Evolutionary conservation across 2,329 filamentous ascomycete genomes (phyloP).

Genomic region (Pyricularia grisea): DNA sequence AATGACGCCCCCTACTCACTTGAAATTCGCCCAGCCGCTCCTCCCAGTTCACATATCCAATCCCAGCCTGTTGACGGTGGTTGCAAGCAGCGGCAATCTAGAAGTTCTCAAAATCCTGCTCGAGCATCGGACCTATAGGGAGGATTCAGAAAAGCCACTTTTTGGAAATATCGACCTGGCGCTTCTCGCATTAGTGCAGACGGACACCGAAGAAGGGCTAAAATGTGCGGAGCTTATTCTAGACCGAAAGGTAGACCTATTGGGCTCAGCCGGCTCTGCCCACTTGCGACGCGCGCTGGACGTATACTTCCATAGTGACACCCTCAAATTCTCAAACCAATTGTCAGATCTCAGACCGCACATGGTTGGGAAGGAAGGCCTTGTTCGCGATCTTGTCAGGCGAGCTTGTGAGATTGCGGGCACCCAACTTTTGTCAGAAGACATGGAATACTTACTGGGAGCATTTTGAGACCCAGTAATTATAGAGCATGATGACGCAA

Average conservation of each 20-base stretch:
- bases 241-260: neutral
- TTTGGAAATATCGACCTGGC: neutral
- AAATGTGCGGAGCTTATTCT: neutral
- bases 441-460: too few species aligned
- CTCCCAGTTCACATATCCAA: neutral
- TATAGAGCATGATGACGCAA: too few species aligned
- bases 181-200: neutral
- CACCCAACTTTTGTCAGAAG: too few species aligned
- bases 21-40: neutral
- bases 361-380: too few species aligned
- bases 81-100: neutral
- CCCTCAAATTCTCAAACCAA: too few species aligned
- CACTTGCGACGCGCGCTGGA: too few species aligned
- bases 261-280: neutral
- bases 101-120: neutral
- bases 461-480: too few species aligned
- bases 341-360: too few species aligned
- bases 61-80: neutral
- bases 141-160: neutral
- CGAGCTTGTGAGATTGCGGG: too few species aligned
- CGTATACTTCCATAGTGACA: too few species aligned
- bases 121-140: neutral
- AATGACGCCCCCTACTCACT: neutral
- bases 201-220: neutral
- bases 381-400: too few species aligned